Base-by-base conservation (phyloP, 768 basidiomycete species). In the Auricularia sp. region DNA sequence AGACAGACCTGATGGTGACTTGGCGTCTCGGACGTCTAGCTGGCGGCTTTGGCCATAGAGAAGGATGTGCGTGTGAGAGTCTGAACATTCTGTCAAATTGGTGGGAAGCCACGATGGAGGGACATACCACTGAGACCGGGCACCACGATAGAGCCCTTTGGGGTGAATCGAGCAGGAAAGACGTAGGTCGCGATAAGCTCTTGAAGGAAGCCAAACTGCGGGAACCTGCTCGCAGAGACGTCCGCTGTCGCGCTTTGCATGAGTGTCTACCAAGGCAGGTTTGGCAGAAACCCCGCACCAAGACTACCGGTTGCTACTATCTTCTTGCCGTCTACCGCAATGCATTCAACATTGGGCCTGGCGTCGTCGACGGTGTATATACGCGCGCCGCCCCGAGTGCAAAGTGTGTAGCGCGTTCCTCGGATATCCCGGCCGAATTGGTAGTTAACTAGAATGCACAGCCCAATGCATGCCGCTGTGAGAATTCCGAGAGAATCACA, bases 31-130 rank as follows among this genome's bases (percentile, higher is more conserved):
- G 1, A 94, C 76, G 54, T 84, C 81, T 2, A 93, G 81, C 63
- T 87, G 80, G 73, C 77, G 77, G 72, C 84, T 87, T 66, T 83
- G 84, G 1, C 92, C 93, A 67, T 91, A 88, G 36, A 83, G 78
- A 39, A 92, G 71, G n/a, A 92, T 75, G 71, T 94, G 92, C 0
- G 86, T 90, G 73, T 93, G 91, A 0, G 90, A 84, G 72, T 93
- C 91, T 88, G 66, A 7, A 42, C 8, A 14, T 7, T 42, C 8
- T 8, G 39, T 42, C 39, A 14, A 43, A 8, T 8, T 42, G 8
- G 11, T 18, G 7, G 53, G 53, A 54, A 54, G 29, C 29, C 18
- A 54, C 10, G 3, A 14, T 8, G n/a, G 7, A 42, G 12, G 39
- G 12, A 42, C 39, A 14, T 8, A n/a, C 53, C 18, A 18, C 29